Evolutionary conservation across 2,329 filamentous ascomycete genomes (phyloP), one percentile per base, ranked within the genome.

Genomic region (Pseudogymnoascus sp.): DNA sequence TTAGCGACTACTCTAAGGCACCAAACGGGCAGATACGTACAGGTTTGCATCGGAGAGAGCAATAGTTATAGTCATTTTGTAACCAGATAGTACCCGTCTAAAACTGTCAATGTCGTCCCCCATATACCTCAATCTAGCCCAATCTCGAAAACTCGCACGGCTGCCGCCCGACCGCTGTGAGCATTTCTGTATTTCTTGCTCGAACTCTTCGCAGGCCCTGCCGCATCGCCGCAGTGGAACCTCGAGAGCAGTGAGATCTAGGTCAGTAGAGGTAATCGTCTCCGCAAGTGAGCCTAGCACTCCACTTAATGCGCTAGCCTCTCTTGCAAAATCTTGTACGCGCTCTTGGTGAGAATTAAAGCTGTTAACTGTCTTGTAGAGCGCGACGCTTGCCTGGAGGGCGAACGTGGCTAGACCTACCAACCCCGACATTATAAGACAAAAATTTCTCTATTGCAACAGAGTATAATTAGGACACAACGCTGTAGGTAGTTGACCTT

Each of bases 71-170:
- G 40, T 45, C 40, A 45, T 45, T 18, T 45, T 45, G 18, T 45
- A 45, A 4, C 40, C 40, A 5, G 40, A 45, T 45, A 45, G 40
- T 3, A 45, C 40, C 25, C 40, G 40, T 45, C 40, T 45, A 45
- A 45, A 45, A 12, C 40, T 45, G 40, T 45, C 40, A 45, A 45
- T 45, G 40, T 45, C 40, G 18, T 45, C 40, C 18, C 40, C 40
- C 40, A 45, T 45, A 45, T 45, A 45, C 18, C 40, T 74, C 52
- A 79, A 65, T 66, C 71, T 76, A 4, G 75, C 74, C 77, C 75
- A 79, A 65, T 78, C 77, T 52, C 75, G 73, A 67, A 79, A 78
- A 67, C 74, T 79, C 21, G 72, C 70, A 60, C 72, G 69, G 63
- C 65, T 67, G 33, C 64, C 69, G 21, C 65, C 68, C 36, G 75